Evolutionary conservation across 2,329 filamentous ascomycete species (phyloP), one percentile per base, ranked within the genome.

Genomic region (Colletotrichum tanaceti): DNA sequence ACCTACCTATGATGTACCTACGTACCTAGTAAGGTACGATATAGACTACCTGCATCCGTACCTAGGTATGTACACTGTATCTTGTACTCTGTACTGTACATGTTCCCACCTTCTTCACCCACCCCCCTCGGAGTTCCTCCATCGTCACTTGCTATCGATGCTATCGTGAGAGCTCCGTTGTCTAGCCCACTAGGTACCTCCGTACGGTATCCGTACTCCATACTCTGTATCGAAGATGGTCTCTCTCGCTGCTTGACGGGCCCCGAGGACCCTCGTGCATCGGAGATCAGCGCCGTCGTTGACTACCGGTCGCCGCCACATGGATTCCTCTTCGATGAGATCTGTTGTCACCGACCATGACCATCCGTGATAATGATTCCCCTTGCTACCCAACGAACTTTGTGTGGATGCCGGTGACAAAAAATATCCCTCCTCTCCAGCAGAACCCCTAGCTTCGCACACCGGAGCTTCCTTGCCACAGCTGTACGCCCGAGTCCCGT

Each of bases 171-270:
- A 46, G 28, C 43, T 24, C 57, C 43, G n/a, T 46, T 11, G 52
- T 52, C 41, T 58, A 53, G 20, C 32, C 39, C 44, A 53, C 50
- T 43, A 24, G 2, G 24, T 2, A 38, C n/a, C n/a, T n/a, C n/a
- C n/a, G 32, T 43, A 43, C 41, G n/a, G n/a, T n/a, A n/a, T 44
- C 38, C 38, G 32, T 16, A 35, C 24, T 24, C 11, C 28, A 22
- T 32, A 32, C 28, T n/a, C n/a, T n/a, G 47, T 46, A 50, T 55
- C 32, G 5, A 55, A 13, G 14, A 20, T 53, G 53, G 53, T 2
- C 32, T 55, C 32, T 55, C 38, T 55, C 35, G 59, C 63, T 54
- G 49, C 41, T 54, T 49, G 22, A 62, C 49, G 50, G 35, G 35
- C 39, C 50, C 46, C 49, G 63, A 61, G 28, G 3, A 10, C 20